Percentiles rank a stretch among this genome's conserved stretches.
Evolutionary conservation across 1,284 basidiomycete species (phyloP).

Genomic region (Fistulinella cinereoalba): DNA sequence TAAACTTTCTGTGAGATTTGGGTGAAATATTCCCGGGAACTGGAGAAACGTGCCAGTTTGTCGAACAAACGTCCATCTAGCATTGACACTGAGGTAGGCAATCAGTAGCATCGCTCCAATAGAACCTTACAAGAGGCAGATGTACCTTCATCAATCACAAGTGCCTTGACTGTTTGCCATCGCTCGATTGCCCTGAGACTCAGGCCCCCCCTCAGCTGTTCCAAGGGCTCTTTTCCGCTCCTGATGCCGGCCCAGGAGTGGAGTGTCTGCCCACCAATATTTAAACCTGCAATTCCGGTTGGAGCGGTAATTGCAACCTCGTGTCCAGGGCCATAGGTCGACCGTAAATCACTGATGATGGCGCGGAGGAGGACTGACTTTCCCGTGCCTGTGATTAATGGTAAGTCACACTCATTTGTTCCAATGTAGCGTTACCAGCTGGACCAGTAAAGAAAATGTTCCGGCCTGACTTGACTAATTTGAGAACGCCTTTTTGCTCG

Average conservation of each 20-base stretch:
- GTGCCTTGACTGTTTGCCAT: slow-evolving; percentile 51
- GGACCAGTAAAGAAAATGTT: slow-evolving; percentile 83
- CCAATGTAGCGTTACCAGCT: slow-evolving; percentile 48
- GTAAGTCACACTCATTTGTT: slow-evolving; percentile 10
- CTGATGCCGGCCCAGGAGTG: slow-evolving; percentile 77
- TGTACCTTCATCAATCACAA: slow-evolving; percentile 74
- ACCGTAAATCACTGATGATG: slow-evolving; percentile 58
- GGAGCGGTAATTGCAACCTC: slow-evolving; percentile 73
- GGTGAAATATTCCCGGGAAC: not conserved
- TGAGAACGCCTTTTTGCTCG: slow-evolving; percentile 59
- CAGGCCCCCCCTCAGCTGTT: slow-evolving; percentile 51
- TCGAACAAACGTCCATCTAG: slow-evolving; percentile 60
- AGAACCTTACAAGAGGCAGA: slow-evolving; percentile 1
- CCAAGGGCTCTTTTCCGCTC: slow-evolving; percentile 52
- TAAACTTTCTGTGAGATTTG: slow-evolving; percentile 3
- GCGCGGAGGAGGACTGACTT: slow-evolving; percentile 77
- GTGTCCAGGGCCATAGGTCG: slow-evolving; percentile 41
- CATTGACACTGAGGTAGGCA: slow-evolving; percentile 53
- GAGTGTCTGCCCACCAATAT: slow-evolving; percentile 75
- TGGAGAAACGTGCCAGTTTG: slow-evolving; percentile 49
- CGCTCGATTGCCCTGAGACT: slow-evolving; percentile 39
- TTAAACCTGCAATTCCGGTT: slow-evolving; percentile 78
- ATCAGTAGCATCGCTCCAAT: not conserved
- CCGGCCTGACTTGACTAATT: slow-evolving; percentile 53
- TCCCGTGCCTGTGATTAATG: slow-evolving; percentile 57